phyloP scores from a whole-genome alignment of 306 rosid genomes.

The Prunus davidiana region DNA sequence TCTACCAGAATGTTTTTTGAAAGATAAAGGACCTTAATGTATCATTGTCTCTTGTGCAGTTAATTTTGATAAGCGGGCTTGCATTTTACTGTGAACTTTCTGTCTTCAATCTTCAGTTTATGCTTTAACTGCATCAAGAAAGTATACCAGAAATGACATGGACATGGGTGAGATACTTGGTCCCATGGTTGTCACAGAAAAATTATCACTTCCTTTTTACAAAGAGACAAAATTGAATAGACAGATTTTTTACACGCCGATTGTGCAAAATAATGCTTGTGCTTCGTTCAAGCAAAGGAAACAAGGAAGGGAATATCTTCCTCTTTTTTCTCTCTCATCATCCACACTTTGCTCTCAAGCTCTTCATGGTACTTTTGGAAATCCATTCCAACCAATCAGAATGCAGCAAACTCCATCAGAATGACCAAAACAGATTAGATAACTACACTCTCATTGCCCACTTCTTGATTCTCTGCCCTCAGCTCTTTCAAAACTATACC shows the following conservation, averaged over 20 bases:
- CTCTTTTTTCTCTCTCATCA: conserved; percentile 45
- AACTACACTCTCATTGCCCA: not conserved
- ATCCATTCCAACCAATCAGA: conserved; percentile 74
- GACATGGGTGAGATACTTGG: conserved; percentile 21
- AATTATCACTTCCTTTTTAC: conserved; percentile 32
- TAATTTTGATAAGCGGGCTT: not conserved
- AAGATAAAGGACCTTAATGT: no score
- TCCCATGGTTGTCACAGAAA: conserved; percentile 26
- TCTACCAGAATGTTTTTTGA: no score
- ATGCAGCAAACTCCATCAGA: conserved; percentile 54
- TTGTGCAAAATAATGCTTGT: no score
- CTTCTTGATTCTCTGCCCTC: not conserved
- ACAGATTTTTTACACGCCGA: no score
- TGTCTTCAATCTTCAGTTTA: not conserved
- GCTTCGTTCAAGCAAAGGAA: not conserved
- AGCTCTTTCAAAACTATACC: not conserved
- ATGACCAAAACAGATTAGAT: conserved; percentile 38
- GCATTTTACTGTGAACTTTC: not conserved
- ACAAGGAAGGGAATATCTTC: not conserved
- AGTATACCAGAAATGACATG: not conserved
- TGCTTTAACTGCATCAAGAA: not conserved
- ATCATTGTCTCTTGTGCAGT: no score
- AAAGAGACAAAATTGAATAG: no score
- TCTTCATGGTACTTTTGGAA: conserved; percentile 26
- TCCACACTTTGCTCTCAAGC: conserved; percentile 30